These are phyloP conservation scores for Jatropha podagrica DNA, from an alignment of 441 rosid genomes.

Conservation along the genomic window DNA sequence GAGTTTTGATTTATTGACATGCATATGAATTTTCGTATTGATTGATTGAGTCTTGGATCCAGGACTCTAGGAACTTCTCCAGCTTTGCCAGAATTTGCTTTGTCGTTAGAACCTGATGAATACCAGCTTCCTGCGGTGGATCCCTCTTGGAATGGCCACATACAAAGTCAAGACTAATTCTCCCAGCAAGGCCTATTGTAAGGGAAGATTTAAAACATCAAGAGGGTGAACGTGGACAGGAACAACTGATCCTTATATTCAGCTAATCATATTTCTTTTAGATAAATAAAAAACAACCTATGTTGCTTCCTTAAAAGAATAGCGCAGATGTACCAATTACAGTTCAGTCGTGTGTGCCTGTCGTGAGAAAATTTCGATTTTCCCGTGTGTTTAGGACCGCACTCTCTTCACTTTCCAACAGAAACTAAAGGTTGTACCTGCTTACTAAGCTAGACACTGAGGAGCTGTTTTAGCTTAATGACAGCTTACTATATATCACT, in stretches of 20 bases:
- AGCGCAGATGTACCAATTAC: not conserved
- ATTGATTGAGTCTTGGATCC: slow-evolving; percentile 7
- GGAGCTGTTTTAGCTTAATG: too few species aligned
- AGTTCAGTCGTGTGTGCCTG: not conserved
- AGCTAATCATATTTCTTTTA: not conserved
- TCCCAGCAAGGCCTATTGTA: too few species aligned
- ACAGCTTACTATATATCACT: too few species aligned
- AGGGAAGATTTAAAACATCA: not conserved
- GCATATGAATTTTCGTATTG: not conserved
- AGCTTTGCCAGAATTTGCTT: slow-evolving; percentile 77
- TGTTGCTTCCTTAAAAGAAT: not conserved
- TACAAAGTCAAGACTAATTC: not conserved
- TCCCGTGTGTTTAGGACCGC: not conserved
- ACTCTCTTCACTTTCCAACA: not conserved
- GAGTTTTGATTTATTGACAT: not conserved
- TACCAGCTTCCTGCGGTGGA: slow-evolving; percentile 62
- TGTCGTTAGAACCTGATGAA: slow-evolving; percentile 86
- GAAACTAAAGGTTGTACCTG: not conserved
- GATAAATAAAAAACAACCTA: not conserved
- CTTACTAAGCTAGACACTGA: too few species aligned
- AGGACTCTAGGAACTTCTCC: slow-evolving; percentile 80
- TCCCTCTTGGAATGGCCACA: slow-evolving; percentile 34
- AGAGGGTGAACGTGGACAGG: not conserved
- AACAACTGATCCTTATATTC: not conserved
- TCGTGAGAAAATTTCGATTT: not conserved